These are phyloP conservation scores for Carallia brachiata DNA, from an alignment of 345 rosid species.

Conservation along the genomic window DNA sequence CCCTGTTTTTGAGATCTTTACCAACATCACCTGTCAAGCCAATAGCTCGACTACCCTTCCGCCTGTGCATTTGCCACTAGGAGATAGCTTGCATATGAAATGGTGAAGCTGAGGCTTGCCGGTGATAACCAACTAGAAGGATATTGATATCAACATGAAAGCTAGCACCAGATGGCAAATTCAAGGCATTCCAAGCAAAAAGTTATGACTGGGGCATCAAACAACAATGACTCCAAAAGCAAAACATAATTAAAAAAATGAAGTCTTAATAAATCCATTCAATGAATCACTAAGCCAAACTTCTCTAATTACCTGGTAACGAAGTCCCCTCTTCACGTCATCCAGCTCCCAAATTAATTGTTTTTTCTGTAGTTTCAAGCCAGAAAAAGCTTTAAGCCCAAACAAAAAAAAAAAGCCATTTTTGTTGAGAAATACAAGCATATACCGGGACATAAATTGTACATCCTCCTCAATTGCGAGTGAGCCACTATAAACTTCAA, in stretches of 20 bases:
- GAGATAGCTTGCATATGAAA: constrained; percentile 87
- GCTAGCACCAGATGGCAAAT: constrained; percentile 81
- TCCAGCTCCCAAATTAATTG: constrained; percentile 89
- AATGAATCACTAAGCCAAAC: background rate
- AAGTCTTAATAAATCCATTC: background rate
- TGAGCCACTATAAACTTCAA: constrained; percentile 62
- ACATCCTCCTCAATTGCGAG: constrained; percentile 59
- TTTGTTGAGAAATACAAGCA: background rate
- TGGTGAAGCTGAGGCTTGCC: constrained; percentile 95
- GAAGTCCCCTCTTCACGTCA: constrained; percentile 93
- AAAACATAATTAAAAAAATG: background rate
- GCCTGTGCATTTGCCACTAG: constrained; percentile 82
- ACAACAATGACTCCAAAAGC: constrained; percentile 16
- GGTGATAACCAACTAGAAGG: constrained; percentile 91
- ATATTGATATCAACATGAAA: constrained; percentile 89
- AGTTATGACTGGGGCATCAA: constrained; percentile 47
- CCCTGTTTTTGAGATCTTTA: constrained; percentile 92
- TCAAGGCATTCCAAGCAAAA: constrained; percentile 86
- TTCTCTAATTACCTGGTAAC: constrained; percentile 60
- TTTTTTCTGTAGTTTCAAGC: constrained; percentile 48
- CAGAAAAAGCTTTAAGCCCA: background rate
- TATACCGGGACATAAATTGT: constrained; percentile 41
- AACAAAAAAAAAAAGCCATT: background rate
- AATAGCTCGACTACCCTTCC: constrained; percentile 68
- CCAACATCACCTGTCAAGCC: constrained; percentile 93